Evolutionary conservation across 2,329 filamentous ascomycete genomes (phyloP).

Genomic region (Phyllosticta paracitricarpa): DNA sequence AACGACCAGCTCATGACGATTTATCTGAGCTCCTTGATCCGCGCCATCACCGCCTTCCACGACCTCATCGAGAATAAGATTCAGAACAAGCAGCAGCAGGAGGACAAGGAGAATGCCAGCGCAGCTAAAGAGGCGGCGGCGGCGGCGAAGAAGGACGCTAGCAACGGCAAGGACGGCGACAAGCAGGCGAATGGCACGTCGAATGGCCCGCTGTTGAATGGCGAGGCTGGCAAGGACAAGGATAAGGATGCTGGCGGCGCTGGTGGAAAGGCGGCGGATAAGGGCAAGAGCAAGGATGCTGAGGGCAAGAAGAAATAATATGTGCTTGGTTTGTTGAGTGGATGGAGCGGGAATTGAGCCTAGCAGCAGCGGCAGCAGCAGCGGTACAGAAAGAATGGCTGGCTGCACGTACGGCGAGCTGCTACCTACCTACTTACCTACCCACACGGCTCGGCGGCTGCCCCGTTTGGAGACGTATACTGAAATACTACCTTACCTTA

Average conservation of each 20-base stretch:
- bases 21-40: constrained; percentile 91
- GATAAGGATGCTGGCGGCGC: constrained; percentile 7
- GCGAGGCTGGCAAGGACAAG: constrained; percentile 29
- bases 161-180: constrained; percentile 52
- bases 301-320: constrained; percentile 45
- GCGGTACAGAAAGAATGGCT: not conserved
- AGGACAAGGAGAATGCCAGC: constrained; percentile 63
- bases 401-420: too few species aligned
- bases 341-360: not conserved
- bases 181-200: constrained; percentile 49
- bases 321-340: not conserved
- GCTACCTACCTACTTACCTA: too few species aligned
- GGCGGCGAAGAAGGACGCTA: constrained; percentile 47
- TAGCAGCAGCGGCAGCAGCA: not conserved
- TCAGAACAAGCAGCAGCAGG: constrained; percentile 92
- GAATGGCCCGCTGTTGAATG: constrained; percentile 30
- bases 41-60: constrained; percentile 97
- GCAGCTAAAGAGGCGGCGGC: constrained; percentile 45
- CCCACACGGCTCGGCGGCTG: too few species aligned
- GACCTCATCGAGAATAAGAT: constrained; percentile 99
- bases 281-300: constrained; percentile 46
- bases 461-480: too few species aligned
- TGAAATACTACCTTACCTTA: too few species aligned
- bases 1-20: constrained; percentile 99
- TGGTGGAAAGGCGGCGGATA: constrained; percentile 32